A percentile compares a stretch with the other conserved stretches of the same genome.
Conservation (phyloP, 225 moss, liverwort and hornwort genomes). For the Pleurozium schreberi region DNA sequence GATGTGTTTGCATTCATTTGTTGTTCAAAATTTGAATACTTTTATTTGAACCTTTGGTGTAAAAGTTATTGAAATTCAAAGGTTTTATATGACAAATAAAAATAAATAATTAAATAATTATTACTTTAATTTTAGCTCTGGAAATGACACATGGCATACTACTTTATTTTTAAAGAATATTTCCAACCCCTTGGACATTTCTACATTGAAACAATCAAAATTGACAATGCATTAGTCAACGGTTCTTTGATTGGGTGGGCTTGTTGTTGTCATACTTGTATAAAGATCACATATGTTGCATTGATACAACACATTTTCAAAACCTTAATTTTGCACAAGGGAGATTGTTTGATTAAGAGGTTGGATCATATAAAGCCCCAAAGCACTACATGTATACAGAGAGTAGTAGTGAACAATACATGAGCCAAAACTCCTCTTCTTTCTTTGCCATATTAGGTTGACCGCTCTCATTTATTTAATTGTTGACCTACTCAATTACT, state of each 20-base stretch:
- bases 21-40: too few relatives aligned
- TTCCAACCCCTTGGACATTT: too few relatives aligned
- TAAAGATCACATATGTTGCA: background rate
- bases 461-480: fast-evolving
- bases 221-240: background rate
- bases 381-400: fast-evolving
- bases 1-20: too few relatives aligned
- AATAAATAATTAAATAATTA: too few relatives aligned
- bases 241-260: background rate
- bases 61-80: too few relatives aligned
- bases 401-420: fast-evolving
- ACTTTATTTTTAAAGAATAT: too few relatives aligned
- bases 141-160: too few relatives aligned
- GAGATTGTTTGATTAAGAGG: background rate
- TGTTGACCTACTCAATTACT: background rate
- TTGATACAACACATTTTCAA: background rate
- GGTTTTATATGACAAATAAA: too few relatives aligned
- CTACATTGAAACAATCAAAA: too few relatives aligned
- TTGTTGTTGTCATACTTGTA: background rate
- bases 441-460: background rate
- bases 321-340: background rate
- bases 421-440: background rate
- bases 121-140: too few relatives aligned
- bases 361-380: background rate
- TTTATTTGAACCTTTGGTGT: too few relatives aligned